Conservation (phyloP, 2,329 filamentous ascomycete species). For the Endocalyx cinctus region DNA sequence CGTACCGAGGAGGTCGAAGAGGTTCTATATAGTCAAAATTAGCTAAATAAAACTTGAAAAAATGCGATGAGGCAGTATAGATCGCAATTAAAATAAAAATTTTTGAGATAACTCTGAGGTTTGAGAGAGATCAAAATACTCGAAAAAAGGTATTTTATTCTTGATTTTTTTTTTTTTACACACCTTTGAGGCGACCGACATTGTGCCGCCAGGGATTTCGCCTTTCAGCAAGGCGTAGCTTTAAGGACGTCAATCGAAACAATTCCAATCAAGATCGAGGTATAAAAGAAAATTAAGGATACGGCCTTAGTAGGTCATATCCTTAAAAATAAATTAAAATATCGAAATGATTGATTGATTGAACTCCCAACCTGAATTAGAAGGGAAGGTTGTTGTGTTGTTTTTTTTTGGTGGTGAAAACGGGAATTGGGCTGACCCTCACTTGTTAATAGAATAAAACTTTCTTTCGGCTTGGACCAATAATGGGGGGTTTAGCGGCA, state of each 20-base stretch:
- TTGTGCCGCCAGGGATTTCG: conserved; percentile 52
- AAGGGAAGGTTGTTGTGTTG: conserved; percentile 6
- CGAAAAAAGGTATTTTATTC: no score
- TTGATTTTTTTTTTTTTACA: conserved; percentile 25
- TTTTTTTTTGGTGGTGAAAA: conserved; percentile 11
- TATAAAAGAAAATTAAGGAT: conserved; percentile 22
- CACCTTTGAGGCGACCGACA: conserved; percentile 61
- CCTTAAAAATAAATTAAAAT: conserved; percentile 15
- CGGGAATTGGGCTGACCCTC: no score
- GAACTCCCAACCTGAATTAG: conserved; percentile 10
- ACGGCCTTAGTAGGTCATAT: conserved; percentile 33
- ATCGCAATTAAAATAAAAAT: conserved; percentile 3
- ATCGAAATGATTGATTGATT: no score
- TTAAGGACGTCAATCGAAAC: conserved; percentile 27
- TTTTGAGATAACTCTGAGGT: conserved; percentile 1
- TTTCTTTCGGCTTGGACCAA: no score
- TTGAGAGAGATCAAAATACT: conserved; percentile 3
- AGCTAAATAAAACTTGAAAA: conserved; percentile 16
- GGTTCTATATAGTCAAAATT: conserved; percentile 61
- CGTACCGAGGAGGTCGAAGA: conserved; percentile 97
- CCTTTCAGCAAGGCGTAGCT: conserved; percentile 46
- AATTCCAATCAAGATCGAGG: conserved; percentile 17
- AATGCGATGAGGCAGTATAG: no score
- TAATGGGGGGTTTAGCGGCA: no score
- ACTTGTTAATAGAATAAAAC: no score